phyloP scores from a whole-genome alignment of 768 basidiomycete species.

The Termitomyces heimii region DNA sequence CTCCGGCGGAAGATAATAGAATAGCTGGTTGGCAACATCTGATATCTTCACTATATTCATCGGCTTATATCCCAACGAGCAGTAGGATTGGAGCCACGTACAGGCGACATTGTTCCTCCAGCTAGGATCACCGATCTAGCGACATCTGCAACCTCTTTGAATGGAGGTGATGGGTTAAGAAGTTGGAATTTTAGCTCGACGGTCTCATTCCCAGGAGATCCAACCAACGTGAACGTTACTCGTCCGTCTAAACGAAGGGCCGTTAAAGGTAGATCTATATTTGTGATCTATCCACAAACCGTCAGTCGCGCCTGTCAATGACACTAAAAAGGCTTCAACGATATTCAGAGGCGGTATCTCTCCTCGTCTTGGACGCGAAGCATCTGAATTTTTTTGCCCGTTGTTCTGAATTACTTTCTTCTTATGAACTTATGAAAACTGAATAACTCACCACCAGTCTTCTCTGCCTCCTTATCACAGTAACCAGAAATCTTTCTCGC shows the following conservation, averaged over 20 bases:
- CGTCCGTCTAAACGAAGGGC: slow-evolving; percentile 59
- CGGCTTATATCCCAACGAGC: neutral
- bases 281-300: slow-evolving; percentile 32
- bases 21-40: slow-evolving; percentile 81
- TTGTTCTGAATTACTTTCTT: neutral
- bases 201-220: slow-evolving; percentile 29
- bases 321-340: slow-evolving; percentile 73
- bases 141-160: slow-evolving; percentile 74
- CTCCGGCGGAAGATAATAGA: slow-evolving; percentile 54
- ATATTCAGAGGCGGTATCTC: slow-evolving; percentile 71
- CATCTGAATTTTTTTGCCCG: neutral
- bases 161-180: slow-evolving; percentile 85
- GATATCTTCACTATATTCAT: slow-evolving; percentile 51
- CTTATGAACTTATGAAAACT: too few relatives aligned
- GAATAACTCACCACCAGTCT: slow-evolving; percentile 29
- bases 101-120: slow-evolving; percentile 99
- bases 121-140: slow-evolving; percentile 87
- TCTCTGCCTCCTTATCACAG: slow-evolving; percentile 52
- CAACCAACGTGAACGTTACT: slow-evolving; percentile 50
- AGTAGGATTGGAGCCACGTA: slow-evolving; percentile 25
- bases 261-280: neutral
- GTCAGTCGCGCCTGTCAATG: slow-evolving; percentile 73
- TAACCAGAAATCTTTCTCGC: slow-evolving; percentile 85
- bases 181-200: slow-evolving; percentile 86
- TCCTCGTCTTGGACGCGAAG: slow-evolving; percentile 22